A percentile compares a stretch with the other conserved stretches of the same genome.
Conservation (phyloP, 1,284 basidiomycete species). For the Rhodotorula sp. region DNA sequence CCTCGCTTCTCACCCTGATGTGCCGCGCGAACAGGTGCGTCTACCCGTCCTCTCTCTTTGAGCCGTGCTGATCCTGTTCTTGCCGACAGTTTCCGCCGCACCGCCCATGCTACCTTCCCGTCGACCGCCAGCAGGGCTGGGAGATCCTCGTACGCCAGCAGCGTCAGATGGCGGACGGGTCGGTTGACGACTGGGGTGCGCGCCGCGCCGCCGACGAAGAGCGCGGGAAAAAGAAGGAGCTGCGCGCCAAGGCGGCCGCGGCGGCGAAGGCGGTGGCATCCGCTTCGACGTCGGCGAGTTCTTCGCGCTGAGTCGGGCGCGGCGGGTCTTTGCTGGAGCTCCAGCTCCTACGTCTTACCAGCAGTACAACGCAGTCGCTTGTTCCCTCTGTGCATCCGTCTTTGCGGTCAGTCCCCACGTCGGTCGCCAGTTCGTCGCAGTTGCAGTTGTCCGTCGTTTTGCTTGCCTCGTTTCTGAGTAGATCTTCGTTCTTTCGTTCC, state of each 20-base stretch:
- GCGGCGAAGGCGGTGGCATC: background rate
- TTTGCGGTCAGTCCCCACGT: no score
- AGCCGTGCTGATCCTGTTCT: background rate
- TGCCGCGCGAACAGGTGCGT: slow-evolving; percentile 12
- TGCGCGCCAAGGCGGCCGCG: slow-evolving; percentile 46
- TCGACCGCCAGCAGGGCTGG: slow-evolving; percentile 29
- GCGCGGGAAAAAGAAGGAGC: slow-evolving; percentile 55
- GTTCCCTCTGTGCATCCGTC: no score
- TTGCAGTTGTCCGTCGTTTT: no score
- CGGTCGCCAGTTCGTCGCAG: no score
- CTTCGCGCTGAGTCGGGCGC: no score
- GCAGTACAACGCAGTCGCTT: no score
- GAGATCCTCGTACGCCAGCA: slow-evolving; percentile 21
- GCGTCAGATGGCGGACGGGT: slow-evolving; percentile 6
- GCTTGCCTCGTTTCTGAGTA: no score
- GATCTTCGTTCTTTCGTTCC: no score
- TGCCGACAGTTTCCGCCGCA: slow-evolving; percentile 30
- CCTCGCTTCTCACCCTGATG: slow-evolving; percentile 28
- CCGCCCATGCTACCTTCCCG: slow-evolving; percentile 27
- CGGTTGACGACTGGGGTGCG: slow-evolving; percentile 28
- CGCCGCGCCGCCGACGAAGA: slow-evolving; percentile 50
- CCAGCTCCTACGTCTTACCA: no score
- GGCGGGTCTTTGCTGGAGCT: no score
- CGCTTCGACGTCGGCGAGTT: no score
- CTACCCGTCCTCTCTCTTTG: background rate